These are phyloP conservation scores for Capronia coronata DNA, from an alignment of 2,329 filamentous ascomycete genomes.

Conservation along the genomic window DNA sequence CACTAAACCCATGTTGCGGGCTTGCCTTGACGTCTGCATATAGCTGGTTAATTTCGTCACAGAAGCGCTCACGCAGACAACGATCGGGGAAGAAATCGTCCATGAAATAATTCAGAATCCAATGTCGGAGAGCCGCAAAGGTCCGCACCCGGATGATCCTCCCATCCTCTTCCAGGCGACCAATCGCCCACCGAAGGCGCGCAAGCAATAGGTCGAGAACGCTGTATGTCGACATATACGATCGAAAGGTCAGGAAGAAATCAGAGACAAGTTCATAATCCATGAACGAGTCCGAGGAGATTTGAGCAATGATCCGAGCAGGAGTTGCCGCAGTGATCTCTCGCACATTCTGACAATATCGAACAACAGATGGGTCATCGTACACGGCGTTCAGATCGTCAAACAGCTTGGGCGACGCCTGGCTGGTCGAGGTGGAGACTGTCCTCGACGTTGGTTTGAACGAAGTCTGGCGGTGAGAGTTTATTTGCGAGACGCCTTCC, in stretches of 20 bases:
- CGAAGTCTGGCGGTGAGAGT: slow-evolving; percentile 29
- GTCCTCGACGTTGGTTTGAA: slow-evolving; percentile 33
- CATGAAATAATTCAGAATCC: slow-evolving; percentile 95
- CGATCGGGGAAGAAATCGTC: slow-evolving; percentile 84
- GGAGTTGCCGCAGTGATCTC: slow-evolving; percentile 85
- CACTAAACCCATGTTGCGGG: slow-evolving; percentile 50
- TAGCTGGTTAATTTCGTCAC: slow-evolving; percentile 65
- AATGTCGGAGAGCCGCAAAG: slow-evolving; percentile 91
- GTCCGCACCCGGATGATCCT: slow-evolving; percentile 92
- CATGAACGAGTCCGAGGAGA: slow-evolving; percentile 89
- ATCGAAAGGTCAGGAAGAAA: slow-evolving; percentile 92
- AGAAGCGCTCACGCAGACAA: slow-evolving; percentile 69
- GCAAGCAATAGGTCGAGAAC: slow-evolving; percentile 79
- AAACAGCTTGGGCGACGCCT: slow-evolving; percentile 61
- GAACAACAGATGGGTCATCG: slow-evolving; percentile 74
- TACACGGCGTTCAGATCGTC: slow-evolving; percentile 74
- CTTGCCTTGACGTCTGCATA: slow-evolving; percentile 48
- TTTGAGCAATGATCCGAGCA: slow-evolving; percentile 85
- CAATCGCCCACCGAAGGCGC: slow-evolving; percentile 78
- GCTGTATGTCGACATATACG: slow-evolving; percentile 71
- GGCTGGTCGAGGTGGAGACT: slow-evolving; percentile 32
- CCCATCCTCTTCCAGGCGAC: slow-evolving; percentile 71
- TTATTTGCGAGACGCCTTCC: background rate
- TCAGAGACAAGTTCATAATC: slow-evolving; percentile 96
- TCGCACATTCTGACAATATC: slow-evolving; percentile 64